Percentiles rank a stretch among this genome's conserved stretches.
phyloP scores from a whole-genome alignment of 2,329 filamentous ascomycete genomes.

The Colletotrichum brevisporum region DNA sequence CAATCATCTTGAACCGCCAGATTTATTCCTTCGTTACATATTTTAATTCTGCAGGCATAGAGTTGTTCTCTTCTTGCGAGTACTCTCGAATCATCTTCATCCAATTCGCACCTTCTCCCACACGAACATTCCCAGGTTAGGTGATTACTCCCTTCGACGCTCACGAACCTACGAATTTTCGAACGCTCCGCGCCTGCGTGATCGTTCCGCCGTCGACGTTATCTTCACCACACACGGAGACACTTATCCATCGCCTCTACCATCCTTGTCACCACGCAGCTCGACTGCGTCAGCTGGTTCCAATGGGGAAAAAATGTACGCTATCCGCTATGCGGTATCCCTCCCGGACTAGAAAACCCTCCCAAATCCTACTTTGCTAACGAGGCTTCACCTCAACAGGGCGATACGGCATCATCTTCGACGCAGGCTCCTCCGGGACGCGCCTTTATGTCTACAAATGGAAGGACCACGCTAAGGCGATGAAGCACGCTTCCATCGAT shows the following conservation, averaged over 20 bases:
- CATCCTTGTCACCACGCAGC: conserved; percentile 9
- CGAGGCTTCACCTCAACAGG: conserved; percentile 52
- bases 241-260: background rate
- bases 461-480: conserved; percentile 80
- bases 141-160: no score
- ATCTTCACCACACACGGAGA: no score
- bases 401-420: conserved; percentile 93
- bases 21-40: conserved; percentile 1
- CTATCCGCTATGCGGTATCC: background rate
- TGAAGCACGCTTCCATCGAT: conserved; percentile 62
- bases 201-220: background rate
- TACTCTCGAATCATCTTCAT: background rate
- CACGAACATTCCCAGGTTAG: no score
- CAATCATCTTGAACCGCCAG: no score
- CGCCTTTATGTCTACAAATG: conserved; percentile 95
- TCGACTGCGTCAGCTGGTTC: conserved; percentile 25
- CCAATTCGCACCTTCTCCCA: no score
- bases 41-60: conserved; percentile 5
- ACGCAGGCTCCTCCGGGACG: conserved; percentile 97
- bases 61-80: conserved; percentile 11
- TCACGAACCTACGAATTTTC: background rate
- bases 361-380: background rate
- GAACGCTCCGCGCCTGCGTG: background rate
- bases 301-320: conserved; percentile 56
- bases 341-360: background rate